phyloP scores from a whole-genome alignment of 306 rosid genomes.

The Geum urbanum region DNA sequence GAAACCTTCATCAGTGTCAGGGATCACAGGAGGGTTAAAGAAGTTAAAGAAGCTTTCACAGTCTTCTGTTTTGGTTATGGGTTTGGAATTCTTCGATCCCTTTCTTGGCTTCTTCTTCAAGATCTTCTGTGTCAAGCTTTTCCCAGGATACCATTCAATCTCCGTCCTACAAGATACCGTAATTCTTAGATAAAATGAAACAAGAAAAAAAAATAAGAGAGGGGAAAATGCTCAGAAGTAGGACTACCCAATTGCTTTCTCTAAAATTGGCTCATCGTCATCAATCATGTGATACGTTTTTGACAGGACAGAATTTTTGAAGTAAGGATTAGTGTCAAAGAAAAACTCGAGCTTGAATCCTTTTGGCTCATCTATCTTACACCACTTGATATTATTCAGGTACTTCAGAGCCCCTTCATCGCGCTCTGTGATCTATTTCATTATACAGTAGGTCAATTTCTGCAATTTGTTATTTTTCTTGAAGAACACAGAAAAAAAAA shows the following conservation, averaged over 20 bases:
- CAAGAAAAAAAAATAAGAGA: background rate
- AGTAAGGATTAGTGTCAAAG: slow-evolving; percentile 65
- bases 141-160: slow-evolving; percentile 77
- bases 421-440: slow-evolving; percentile 62
- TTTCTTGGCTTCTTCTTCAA: slow-evolving; percentile 83
- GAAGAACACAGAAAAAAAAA: slow-evolving; percentile 7
- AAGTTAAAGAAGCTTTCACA: slow-evolving; percentile 84
- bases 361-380: slow-evolving; percentile 58
- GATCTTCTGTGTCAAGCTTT: slow-evolving; percentile 68
- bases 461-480: slow-evolving; percentile 9
- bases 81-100: slow-evolving; percentile 71
- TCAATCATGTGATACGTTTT: slow-evolving; percentile 81
- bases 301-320: slow-evolving; percentile 58
- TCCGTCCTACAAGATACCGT: slow-evolving; percentile 49
- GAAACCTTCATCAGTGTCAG: slow-evolving; percentile 72
- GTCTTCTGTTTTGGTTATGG: slow-evolving; percentile 69
- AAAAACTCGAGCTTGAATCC: slow-evolving; percentile 82
- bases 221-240: slow-evolving; percentile 12
- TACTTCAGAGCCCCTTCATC: slow-evolving; percentile 80
- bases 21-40: slow-evolving; percentile 76
- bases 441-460: slow-evolving; percentile 8
- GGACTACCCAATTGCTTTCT: slow-evolving; percentile 75
- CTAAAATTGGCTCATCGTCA: slow-evolving; percentile 73
- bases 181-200: background rate
- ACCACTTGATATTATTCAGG: slow-evolving; percentile 75